Base-by-base conservation (phyloP, 495 filamentous ascomycete genomes). In the Venustampulla echinocandica region DNA sequence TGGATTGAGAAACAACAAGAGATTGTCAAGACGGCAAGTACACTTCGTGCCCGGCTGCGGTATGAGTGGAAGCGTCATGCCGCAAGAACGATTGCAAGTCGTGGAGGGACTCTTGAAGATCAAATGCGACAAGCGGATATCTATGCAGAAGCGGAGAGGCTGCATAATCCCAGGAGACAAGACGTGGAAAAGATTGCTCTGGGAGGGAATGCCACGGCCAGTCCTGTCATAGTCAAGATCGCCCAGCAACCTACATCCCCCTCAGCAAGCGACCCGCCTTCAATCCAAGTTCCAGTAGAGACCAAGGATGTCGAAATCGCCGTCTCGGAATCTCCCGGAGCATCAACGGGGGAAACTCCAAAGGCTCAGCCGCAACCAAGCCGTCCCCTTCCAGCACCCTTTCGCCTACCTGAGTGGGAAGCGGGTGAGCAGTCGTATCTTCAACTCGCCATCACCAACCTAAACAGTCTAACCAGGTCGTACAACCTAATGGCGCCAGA, bases 1-100 rank as follows among this genome's bases (percentile, higher is more conserved):
- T 88, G 84, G 93, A 96, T 98, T 39, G 92, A 97, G 63, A 97
- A 96, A 60, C 92, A 98, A 62, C 92, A 96, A 61, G 90, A 96
- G 55, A 68, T 98, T 6, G 71, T 80, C 4, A 77, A 72, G 44
- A 77, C 84, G 10, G 71, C 81, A 5, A 72, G 69, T 34, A 68
- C 72, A 5, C 96, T 98, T 61, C 77, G 92, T 3, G 61, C 69
- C 23, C 69, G 89, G 14, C 56, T 98, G 35, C 73, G 89, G 38
- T 74, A 69, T 25, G 90, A 96, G 52, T 98, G 92, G 92, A 82
- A 77, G 57, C 69, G 92, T 34, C 86, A 95, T 64, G 87, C 86
- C 10, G 79, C 89, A 2, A 64, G 86, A 30, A 70, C 79, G 44
- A 94, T 98, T 49, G 73, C 90, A 1, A 85, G 85, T 52, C 67